A percentile compares a stretch with the other conserved stretches of the same genome.
Conservation (phyloP, 108 stramenopile species). For the Epipyxis sp. region DNA sequence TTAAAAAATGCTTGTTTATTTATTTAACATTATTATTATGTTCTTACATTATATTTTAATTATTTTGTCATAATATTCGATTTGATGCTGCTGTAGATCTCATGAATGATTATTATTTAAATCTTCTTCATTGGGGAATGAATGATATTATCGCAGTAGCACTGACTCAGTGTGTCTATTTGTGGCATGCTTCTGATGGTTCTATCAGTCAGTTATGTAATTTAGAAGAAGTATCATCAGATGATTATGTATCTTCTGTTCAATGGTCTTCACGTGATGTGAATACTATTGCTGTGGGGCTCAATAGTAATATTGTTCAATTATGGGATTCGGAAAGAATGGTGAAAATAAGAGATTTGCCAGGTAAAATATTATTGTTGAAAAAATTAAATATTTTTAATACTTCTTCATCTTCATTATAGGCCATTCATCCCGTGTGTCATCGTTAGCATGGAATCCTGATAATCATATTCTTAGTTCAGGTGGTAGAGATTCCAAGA, state of each 20-base stretch:
- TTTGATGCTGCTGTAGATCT: slow-evolving; percentile 93
- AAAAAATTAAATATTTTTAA: too few species aligned
- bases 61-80: slow-evolving; percentile 83
- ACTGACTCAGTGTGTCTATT: not conserved
- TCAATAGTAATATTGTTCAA: not conserved
- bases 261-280: not conserved
- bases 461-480: not conserved
- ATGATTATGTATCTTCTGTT: slow-evolving; percentile 24
- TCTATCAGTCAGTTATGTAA: not conserved
- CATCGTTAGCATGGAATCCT: not conserved
- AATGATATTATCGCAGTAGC: not conserved
- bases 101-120: slow-evolving; percentile 80
- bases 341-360: slow-evolving; percentile 1
- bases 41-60: slow-evolving; percentile 62
- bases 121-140: slow-evolving; percentile 23
- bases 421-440: slow-evolving; percentile 4
- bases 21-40: not conserved
- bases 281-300: not conserved
- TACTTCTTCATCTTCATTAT: too few species aligned
- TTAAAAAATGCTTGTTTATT: too few species aligned
- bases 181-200: slow-evolving; percentile 25
- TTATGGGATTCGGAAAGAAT: not conserved
- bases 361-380: too few species aligned
- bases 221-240: slow-evolving; percentile 5
- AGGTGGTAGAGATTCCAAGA: slow-evolving; percentile 6